A percentile compares a stretch with the other conserved stretches of the same genome.
Conservation (phyloP, 2,329 filamentous ascomycete species). For the Fusarium annulatum region DNA sequence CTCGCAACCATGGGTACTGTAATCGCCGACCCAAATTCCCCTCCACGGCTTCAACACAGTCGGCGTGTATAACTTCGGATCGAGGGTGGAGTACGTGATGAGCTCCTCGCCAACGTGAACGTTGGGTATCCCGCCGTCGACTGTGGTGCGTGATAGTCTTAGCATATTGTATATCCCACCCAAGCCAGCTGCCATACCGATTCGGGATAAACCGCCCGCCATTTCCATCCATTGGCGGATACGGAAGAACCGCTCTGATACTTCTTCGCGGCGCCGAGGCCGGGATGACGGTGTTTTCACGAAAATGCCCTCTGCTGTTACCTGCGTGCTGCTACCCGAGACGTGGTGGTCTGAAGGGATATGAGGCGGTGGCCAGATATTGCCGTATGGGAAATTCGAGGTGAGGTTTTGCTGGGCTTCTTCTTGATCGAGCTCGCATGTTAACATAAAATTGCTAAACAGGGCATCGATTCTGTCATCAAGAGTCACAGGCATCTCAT, state of each 20-base stretch:
- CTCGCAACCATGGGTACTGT: conserved; percentile 87
- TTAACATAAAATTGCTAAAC: conserved; percentile 75
- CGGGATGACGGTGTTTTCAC: conserved; percentile 45
- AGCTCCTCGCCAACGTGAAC: conserved; percentile 66
- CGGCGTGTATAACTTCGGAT: conserved; percentile 80
- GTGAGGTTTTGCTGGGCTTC: conserved; percentile 47
- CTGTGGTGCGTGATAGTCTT: conserved; percentile 25
- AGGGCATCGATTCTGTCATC: conserved; percentile 61
- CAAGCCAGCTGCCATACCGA: conserved; percentile 45
- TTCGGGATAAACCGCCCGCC: conserved; percentile 48
- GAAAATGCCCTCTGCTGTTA: conserved; percentile 36
- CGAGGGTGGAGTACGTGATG: conserved; percentile 76
- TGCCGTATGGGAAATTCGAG: conserved; percentile 56
- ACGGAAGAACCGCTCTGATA: conserved; percentile 77
- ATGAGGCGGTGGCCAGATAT: conserved; percentile 80
- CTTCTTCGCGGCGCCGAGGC: conserved; percentile 65
- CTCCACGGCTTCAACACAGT: conserved; percentile 84
- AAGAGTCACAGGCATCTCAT: conserved; percentile 65
- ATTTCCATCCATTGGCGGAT: conserved; percentile 83
- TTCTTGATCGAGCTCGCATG: conserved; percentile 60
- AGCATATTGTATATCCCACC: conserved; percentile 33
- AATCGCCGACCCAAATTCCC: conserved; percentile 94
- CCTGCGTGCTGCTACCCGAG: conserved; percentile 43
- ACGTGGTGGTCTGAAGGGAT: conserved; percentile 73
- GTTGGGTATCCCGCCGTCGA: conserved; percentile 46